Base-by-base conservation (phyloP, 2,329 filamentous ascomycete genomes). In the Hypomyces perniciosus region DNA sequence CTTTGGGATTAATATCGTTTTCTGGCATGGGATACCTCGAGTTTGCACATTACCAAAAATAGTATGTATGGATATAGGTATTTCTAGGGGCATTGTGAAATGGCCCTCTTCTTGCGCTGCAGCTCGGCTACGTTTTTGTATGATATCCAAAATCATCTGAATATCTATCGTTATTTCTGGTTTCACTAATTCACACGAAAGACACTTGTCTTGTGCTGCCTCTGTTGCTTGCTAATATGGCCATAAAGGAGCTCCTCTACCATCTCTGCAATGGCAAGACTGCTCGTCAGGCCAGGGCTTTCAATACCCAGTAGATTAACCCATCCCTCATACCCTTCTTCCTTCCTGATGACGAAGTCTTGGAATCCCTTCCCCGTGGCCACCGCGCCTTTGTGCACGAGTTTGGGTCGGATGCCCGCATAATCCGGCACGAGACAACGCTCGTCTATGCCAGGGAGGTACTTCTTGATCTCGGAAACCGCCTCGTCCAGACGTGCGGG, bases 281-380 rank as follows among this genome's bases (percentile, higher is more conserved):
- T 83, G 66, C 88, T 93, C 43, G 92, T 97, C 67, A 97, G 70
- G 4, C 92, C 92, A 0, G 92, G 92, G 68, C 89, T 95, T 74
- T 97, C 92, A 59, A 96, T 96, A 0, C 90, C 92, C 59, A 97
- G 64, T 58, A 97, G 65, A 72, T 96, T 96, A 7, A 97, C 78
- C 78, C 92, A 96, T 2, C 89, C 91, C 2, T 79, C 71, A 61
- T 81, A 90, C 0, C 87, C 90, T 1, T 89, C 79, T 68, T 96
- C 91, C 59, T 79, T 81, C 54, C 77, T 69, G 42, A 99, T 85
- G 12, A 88, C 75, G 64, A 99, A 97, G 66, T 99, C 93, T 55
- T 86, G 77, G 62, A 95, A 95, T 0, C 80, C 84, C 55, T 80
- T 79, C 20, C 79, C 80, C n/a, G 71, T 72, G 28, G 76, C 82